Base-by-base conservation (phyloP, 495 filamentous ascomycete species). In the Schizothecium vesticola region DNA sequence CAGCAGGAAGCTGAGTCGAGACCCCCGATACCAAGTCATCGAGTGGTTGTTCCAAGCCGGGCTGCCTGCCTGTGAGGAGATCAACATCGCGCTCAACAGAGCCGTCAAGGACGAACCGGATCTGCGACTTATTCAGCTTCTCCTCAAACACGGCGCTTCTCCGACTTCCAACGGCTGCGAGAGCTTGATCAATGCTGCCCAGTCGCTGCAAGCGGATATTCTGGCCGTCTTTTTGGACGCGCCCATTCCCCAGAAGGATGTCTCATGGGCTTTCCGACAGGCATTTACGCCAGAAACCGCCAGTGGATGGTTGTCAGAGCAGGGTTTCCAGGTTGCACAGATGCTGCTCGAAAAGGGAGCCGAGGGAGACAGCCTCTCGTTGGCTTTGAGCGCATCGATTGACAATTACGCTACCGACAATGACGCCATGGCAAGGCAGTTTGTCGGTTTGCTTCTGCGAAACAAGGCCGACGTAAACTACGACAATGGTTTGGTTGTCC, bases 91-190 rank as follows among this genome's bases (percentile, higher is more conserved):
- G 1, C 64, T 85, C 29, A 75, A 79, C 69, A 75, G 76, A 26
- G 81, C 78, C 0, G 77, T 84, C 9, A 84, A 82, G 65, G 77
- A 81, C 33, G 80, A 82, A 10, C 78, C 80, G 0, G 82, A 83
- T 59, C 70, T 78, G 4, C 73, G 79, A 24, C 72, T 85, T 1
- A 74, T 84, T 1, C 71, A 75, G 57, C 73, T 84, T 0, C 69
- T 85, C 23, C 69, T 85, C 1, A 65, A 57, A 6, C 68, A 83
- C 21, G 73, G 80, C n/a, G 82, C 80, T 24, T 82, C 80, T 0
- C 79, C 82, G 8, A 58, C 77, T 31, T 69, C 71, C 1, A 83
- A 82, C 59, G 73, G 73, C 56, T 85, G 82, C 67, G 76, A 81
- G 74, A 79, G 80, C 19, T 63, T 85, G 58, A 74, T 81, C 4